Percentiles rank a stretch among this genome's conserved stretches.
Conservation (phyloP, 176 grass and related monocot genomes). For the Aegilops tauschii region DNA sequence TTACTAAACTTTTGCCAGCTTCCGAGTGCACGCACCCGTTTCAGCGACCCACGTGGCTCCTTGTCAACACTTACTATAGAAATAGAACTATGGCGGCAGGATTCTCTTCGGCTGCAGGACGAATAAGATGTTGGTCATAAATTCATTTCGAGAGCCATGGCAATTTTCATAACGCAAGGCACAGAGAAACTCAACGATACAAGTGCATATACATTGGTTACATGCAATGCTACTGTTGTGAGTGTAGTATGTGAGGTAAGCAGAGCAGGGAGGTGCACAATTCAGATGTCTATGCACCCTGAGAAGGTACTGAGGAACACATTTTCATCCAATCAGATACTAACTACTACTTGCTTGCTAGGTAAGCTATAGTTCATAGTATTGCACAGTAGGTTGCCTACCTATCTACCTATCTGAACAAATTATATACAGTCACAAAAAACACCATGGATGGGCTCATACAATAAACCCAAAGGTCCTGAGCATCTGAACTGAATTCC, state of each 20-base stretch:
- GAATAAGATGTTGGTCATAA: neutral
- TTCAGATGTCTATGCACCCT: neutral
- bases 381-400: neutral
- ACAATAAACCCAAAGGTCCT: neutral
- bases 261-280: neutral
- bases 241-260: neutral
- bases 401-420: neutral
- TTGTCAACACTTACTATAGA: slow-evolving; percentile 35
- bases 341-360: too few relatives aligned
- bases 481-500: too few relatives aligned
- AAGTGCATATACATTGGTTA: neutral
- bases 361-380: neutral
- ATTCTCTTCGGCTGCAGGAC: slow-evolving; percentile 7
- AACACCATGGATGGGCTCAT: neutral
- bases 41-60: slow-evolving; percentile 36
- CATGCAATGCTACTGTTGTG: neutral
- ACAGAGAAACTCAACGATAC: too few relatives aligned
- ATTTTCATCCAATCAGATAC: too few relatives aligned
- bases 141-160: neutral
- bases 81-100: slow-evolving; percentile 9
- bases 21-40: slow-evolving; percentile 49
- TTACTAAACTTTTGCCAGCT: slow-evolving; percentile 68
- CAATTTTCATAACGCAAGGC: too few relatives aligned
- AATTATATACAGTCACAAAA: neutral
- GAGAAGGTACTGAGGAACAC: too few relatives aligned